A percentile compares a stretch with the other conserved stretches of the same genome.
Evolutionary conservation across 140 eudicot species (phyloP).

Genomic region (Senecio squalidus): DNA sequence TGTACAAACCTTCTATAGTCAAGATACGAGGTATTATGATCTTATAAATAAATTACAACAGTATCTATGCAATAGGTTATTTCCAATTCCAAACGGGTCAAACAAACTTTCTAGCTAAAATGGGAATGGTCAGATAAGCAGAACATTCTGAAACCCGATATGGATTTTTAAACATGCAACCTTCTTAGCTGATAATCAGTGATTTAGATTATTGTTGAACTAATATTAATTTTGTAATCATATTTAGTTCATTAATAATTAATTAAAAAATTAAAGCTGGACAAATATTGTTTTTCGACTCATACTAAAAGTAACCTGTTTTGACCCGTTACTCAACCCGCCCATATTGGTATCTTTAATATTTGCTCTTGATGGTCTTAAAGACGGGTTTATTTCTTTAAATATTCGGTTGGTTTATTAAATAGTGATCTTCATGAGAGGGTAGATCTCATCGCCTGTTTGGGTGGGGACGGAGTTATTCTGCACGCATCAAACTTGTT

Average conservation of each 20-base stretch:
- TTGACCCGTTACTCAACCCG: neutral
- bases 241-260: neutral
- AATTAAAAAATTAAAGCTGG: neutral
- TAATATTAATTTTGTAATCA: neutral
- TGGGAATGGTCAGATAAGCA: neutral
- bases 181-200: too few species aligned
- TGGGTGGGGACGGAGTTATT: slow-evolving; percentile 98
- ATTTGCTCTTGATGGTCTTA: neutral
- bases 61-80: neutral
- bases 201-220: neutral
- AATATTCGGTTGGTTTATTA: slow-evolving; percentile 17
- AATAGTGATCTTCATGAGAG: slow-evolving; percentile 96
- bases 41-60: neutral
- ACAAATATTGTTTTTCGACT: neutral
- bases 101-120: neutral
- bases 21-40: slow-evolving; percentile 81
- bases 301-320: neutral
- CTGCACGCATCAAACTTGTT: slow-evolving; percentile 95
- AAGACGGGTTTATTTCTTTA: neutral
- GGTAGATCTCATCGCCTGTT: slow-evolving; percentile 91
- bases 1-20: slow-evolving; percentile 95
- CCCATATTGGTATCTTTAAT: neutral
- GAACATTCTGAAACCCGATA: too few species aligned
- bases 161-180: too few species aligned
- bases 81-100: neutral